Percentiles rank a stretch among this genome's conserved stretches.
Conservation (phyloP, 2,329 filamentous ascomycete genomes). For the Penicillium frequentans region DNA sequence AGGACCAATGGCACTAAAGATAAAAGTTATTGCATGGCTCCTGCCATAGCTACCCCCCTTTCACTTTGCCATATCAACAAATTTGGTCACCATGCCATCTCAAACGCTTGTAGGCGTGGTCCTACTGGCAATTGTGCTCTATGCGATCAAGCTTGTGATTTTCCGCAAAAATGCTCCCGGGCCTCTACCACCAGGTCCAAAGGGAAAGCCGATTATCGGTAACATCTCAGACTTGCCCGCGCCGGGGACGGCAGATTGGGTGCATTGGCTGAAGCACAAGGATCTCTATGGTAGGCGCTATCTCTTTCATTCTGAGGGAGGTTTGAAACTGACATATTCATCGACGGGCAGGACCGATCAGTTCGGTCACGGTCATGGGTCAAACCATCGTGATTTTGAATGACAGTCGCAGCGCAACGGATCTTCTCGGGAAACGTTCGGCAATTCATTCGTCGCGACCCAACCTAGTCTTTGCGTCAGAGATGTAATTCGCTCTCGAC, state of each 20-base stretch:
- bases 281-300: slow-evolving; percentile 35
- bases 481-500: slow-evolving; percentile 33
- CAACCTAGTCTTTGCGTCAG: slow-evolving; percentile 31
- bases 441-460: slow-evolving; percentile 32
- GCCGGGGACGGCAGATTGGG: slow-evolving; percentile 37
- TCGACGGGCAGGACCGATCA: slow-evolving; percentile 31
- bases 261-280: slow-evolving; percentile 48
- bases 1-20: background rate
- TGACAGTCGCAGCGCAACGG: slow-evolving; percentile 29
- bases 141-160: background rate
- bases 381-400: slow-evolving; percentile 40
- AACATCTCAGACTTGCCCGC: slow-evolving; percentile 53
- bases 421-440: slow-evolving; percentile 38
- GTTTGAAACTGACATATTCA: background rate
- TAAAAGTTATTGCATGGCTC: background rate
- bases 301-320: background rate
- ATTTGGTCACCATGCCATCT: background rate
- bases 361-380: slow-evolving; percentile 39
- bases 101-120: background rate
- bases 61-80: background rate
- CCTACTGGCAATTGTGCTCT: background rate
- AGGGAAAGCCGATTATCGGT: slow-evolving; percentile 49
- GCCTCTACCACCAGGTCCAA: slow-evolving; percentile 52
- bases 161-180: background rate
- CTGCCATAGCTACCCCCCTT: background rate